Conservation (phyloP, 305 asterid genomes). For the Caryopteris hybrid region DNA sequence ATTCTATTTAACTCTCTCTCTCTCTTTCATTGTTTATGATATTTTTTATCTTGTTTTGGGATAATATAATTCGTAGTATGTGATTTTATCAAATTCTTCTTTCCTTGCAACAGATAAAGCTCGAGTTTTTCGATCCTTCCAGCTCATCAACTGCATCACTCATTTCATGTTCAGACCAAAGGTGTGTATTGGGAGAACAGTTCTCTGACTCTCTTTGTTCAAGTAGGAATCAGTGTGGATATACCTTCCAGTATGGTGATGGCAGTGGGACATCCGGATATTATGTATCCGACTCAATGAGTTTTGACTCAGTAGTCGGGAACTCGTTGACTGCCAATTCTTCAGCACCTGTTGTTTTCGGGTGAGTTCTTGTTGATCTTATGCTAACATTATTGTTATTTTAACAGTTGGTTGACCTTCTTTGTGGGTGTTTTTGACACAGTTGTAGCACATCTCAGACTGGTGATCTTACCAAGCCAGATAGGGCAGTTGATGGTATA, state of each 20-base stretch:
- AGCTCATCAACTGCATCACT: slow-evolving; percentile 52
- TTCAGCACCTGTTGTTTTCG: slow-evolving; percentile 80
- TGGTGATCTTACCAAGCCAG: slow-evolving; percentile 92
- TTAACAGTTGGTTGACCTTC: slow-evolving; percentile 11
- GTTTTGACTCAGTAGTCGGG: slow-evolving; percentile 59
- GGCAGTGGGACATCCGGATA: slow-evolving; percentile 95
- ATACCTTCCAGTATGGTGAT: slow-evolving; percentile 90
- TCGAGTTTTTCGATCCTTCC: slow-evolving; percentile 82
- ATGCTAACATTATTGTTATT: not conserved
- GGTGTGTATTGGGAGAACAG: slow-evolving; percentile 62
- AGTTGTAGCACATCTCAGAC: slow-evolving; percentile 96
- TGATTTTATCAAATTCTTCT: not conserved
- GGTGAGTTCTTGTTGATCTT: slow-evolving; percentile 42
- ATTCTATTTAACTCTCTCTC: not conserved
- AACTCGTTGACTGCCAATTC: slow-evolving; percentile 52
- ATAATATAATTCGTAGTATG: not conserved
- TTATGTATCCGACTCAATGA: slow-evolving; percentile 66
- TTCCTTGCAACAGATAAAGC: slow-evolving; percentile 51
- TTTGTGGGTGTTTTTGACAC: slow-evolving; percentile 23
- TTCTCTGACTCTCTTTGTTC: slow-evolving; percentile 62
- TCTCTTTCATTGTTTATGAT: too few relatives aligned
- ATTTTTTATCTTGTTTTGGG: not conserved
- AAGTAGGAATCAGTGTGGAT: slow-evolving; percentile 63
- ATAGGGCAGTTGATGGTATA: slow-evolving; percentile 96
- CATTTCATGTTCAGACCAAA: slow-evolving; percentile 78